phyloP scores from a whole-genome alignment of 306 rosid species.

The Alnus rubra region DNA sequence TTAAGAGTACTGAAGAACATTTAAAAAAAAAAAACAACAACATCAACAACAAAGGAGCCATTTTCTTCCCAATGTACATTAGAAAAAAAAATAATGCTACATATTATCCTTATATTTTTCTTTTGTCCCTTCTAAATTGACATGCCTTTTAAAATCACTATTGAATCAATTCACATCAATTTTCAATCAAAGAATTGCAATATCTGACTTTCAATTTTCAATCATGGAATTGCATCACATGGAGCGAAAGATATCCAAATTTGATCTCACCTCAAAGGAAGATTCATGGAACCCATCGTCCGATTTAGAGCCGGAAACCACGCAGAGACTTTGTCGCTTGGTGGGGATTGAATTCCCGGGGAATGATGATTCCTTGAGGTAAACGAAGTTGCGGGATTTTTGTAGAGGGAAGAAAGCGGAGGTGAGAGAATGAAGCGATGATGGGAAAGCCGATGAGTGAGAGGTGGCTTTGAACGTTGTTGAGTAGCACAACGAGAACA shows the following conservation, averaged over 20 bases:
- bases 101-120: too few relatives aligned
- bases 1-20: too few relatives aligned
- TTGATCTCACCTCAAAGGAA: conserved; percentile 51
- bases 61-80: too few relatives aligned
- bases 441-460: conserved; percentile 19
- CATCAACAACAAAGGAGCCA: too few relatives aligned
- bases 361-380: conserved; percentile 24
- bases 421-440: conserved; percentile 9
- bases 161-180: too few relatives aligned
- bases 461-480: conserved; percentile 21
- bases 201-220: too few relatives aligned
- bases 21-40: too few relatives aligned
- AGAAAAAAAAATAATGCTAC: too few relatives aligned
- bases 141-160: too few relatives aligned
- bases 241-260: not conserved
- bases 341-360: conserved; percentile 12
- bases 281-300: conserved; percentile 34
- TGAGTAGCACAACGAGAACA: conserved; percentile 24
- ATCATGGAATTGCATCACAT: not conserved
- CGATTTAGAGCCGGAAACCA: conserved; percentile 36
- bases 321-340: conserved; percentile 28
- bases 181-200: too few relatives aligned
- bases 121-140: too few relatives aligned
- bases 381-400: conserved; percentile 20
- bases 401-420: conserved; percentile 20